Evolutionary conservation across 2,329 filamentous ascomycete species (phyloP).

Genomic region (Pseudogymnoascus sp.): DNA sequence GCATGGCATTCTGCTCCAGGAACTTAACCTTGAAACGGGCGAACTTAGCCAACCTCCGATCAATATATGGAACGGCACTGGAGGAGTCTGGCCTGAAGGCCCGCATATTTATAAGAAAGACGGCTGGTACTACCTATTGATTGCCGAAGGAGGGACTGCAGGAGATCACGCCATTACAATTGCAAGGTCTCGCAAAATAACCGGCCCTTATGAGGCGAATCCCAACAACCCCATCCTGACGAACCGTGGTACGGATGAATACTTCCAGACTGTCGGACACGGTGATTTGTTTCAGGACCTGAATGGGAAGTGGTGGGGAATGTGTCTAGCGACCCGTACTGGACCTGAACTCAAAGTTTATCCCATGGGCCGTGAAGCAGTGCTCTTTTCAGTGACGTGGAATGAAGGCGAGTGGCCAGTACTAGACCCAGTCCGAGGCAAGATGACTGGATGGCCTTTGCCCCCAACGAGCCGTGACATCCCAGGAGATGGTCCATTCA

Average conservation of each 20-base stretch:
- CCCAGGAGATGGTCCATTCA: slow-evolving; percentile 35
- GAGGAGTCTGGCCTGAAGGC: slow-evolving; percentile 53
- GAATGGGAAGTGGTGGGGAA: slow-evolving; percentile 36
- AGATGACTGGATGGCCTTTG: slow-evolving; percentile 34
- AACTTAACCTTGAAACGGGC: slow-evolving; percentile 41
- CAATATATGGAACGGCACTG: slow-evolving; percentile 48
- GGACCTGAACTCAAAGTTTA: slow-evolving; percentile 36
- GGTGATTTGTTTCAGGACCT: slow-evolving; percentile 34
- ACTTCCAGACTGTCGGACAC: slow-evolving; percentile 38
- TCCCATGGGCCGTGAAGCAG: slow-evolving; percentile 16
- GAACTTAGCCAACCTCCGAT: slow-evolving; percentile 43
- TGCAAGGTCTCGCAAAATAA: slow-evolving; percentile 41
- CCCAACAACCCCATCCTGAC: slow-evolving; percentile 50
- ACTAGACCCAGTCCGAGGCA: slow-evolving; percentile 34
- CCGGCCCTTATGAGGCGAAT: slow-evolving; percentile 55
- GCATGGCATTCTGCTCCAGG: slow-evolving; percentile 29
- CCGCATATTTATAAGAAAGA: slow-evolving; percentile 52
- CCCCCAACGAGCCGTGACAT: slow-evolving; percentile 29
- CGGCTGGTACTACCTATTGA: slow-evolving; percentile 52
- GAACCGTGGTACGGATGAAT: slow-evolving; percentile 39
- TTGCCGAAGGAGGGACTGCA: slow-evolving; percentile 52
- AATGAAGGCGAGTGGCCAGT: slow-evolving; percentile 37
- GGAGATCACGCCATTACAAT: slow-evolving; percentile 55
- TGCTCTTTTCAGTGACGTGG: slow-evolving; percentile 17
- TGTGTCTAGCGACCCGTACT: slow-evolving; percentile 26